Evolutionary conservation across 1,139 yeast species (phyloP).

Genomic region (Yamadazyma diospyri): DNA sequence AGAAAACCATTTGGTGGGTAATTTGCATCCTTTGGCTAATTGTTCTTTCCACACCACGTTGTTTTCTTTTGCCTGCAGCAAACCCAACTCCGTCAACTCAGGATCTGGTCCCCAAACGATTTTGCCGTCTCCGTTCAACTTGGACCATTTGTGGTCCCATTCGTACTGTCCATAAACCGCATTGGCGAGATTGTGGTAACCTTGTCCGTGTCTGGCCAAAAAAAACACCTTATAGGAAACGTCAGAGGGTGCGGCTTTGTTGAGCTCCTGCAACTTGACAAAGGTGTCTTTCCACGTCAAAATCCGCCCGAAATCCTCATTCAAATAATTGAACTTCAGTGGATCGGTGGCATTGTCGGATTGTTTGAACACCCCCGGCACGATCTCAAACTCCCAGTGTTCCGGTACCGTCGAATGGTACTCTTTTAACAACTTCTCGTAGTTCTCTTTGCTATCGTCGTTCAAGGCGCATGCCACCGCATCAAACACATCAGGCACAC

Average conservation of each 20-base stretch:
- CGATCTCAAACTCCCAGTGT: slow-evolving; percentile 37
- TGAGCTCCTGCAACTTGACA: slow-evolving; percentile 25
- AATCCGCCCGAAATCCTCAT: slow-evolving; percentile 37
- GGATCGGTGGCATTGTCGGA: slow-evolving; percentile 36
- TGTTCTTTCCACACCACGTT: slow-evolving; percentile 23
- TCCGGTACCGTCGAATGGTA: slow-evolving; percentile 10
- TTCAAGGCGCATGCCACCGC: slow-evolving; percentile 14
- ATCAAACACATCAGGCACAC: slow-evolving; percentile 19
- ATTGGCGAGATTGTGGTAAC: slow-evolving; percentile 45
- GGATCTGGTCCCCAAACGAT: slow-evolving; percentile 50
- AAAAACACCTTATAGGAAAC: slow-evolving; percentile 36
- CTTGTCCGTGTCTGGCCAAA: slow-evolving; percentile 47
- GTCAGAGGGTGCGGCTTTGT: slow-evolving; percentile 19
- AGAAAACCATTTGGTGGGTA: slow-evolving; percentile 30
- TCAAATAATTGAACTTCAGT: slow-evolving; percentile 32
- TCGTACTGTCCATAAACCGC: slow-evolving; percentile 37
- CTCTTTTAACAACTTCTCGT: slow-evolving; percentile 13
- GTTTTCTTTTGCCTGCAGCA: slow-evolving; percentile 35
- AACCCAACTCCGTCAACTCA: slow-evolving; percentile 38
- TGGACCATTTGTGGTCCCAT: slow-evolving; percentile 45
- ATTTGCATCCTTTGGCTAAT: slow-evolving; percentile 17
- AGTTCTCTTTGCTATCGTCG: slow-evolving; percentile 15
- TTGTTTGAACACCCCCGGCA: slow-evolving; percentile 38
- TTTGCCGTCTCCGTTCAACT: slow-evolving; percentile 40
- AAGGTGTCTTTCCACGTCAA: slow-evolving; percentile 32